phyloP scores from a whole-genome alignment of 2,329 filamentous ascomycete genomes.

The Pseudogymnoascus pannorum region DNA sequence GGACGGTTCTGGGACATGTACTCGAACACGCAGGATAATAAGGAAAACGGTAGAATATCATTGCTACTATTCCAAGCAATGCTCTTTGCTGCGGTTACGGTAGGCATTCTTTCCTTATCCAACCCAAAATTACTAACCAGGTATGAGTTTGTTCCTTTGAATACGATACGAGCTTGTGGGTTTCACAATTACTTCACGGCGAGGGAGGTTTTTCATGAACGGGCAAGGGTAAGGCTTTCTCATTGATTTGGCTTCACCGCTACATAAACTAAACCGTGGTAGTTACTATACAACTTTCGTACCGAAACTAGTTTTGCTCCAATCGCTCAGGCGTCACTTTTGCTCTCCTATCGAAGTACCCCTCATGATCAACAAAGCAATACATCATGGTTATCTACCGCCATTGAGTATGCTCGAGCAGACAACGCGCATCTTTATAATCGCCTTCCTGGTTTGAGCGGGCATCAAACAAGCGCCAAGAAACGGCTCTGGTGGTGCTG shows the following conservation, averaged over 20 bases:
- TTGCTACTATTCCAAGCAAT: background rate
- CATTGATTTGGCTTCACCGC: background rate
- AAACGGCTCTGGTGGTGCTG: background rate
- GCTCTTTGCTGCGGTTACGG: background rate
- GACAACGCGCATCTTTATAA: background rate
- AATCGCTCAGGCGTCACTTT: background rate
- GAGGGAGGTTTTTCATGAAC: background rate
- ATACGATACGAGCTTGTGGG: background rate
- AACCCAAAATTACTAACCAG: background rate
- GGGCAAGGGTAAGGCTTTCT: background rate
- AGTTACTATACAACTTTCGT: background rate
- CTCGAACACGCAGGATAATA: background rate
- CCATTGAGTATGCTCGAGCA: background rate
- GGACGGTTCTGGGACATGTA: background rate
- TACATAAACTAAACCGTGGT: background rate
- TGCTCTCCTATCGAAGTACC: background rate
- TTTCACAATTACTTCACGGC: background rate
- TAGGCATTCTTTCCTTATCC: background rate
- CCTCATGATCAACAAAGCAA: background rate
- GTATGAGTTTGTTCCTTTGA: background rate
- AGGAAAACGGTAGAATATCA: background rate
- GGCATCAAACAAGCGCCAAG: background rate
- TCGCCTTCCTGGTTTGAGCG: background rate
- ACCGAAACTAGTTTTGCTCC: background rate
- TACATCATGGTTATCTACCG: background rate